These are phyloP conservation scores for Theobroma cacao DNA, from an alignment of 345 rosid genomes.

Conservation along the genomic window DNA sequence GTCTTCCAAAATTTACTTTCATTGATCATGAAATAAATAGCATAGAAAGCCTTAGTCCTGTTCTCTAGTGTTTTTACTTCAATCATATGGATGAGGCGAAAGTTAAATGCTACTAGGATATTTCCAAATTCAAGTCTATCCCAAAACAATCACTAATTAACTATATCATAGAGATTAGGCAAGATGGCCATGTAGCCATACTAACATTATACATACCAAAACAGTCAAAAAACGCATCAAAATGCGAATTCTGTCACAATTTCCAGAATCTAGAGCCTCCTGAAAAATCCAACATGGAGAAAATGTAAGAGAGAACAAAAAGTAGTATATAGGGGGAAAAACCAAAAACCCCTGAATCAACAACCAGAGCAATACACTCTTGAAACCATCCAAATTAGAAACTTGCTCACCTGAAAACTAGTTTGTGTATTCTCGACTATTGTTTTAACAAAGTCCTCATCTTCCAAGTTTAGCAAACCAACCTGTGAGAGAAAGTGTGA, in stretches of 20 bases:
- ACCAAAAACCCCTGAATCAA: neutral
- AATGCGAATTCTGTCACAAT: slow-evolving; percentile 74
- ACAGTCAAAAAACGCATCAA: slow-evolving; percentile 83
- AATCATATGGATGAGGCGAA: neutral
- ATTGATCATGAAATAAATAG: neutral
- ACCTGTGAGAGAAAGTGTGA: slow-evolving; percentile 41
- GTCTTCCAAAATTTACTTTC: neutral
- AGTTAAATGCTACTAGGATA: neutral
- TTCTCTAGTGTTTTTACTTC: neutral
- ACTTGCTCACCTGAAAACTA: slow-evolving; percentile 65
- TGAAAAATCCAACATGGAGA: slow-evolving; percentile 34
- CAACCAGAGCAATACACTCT: neutral
- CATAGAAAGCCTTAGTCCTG: neutral
- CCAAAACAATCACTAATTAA: neutral
- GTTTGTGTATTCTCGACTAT: slow-evolving; percentile 54
- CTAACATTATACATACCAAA: slow-evolving; percentile 49
- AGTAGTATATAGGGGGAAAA: neutral
- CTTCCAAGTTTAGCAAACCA: slow-evolving; percentile 90
- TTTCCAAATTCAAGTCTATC: neutral
- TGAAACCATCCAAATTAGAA: neutral
- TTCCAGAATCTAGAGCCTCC: slow-evolving; percentile 72
- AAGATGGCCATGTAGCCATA: slow-evolving; percentile 10
- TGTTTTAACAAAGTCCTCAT: slow-evolving; percentile 73
- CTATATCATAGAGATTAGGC: neutral
- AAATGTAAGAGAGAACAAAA: neutral